A percentile compares a stretch with the other conserved stretches of the same genome.
phyloP scores from a whole-genome alignment of 768 basidiomycete genomes.

The Lepiota subincarnata region DNA sequence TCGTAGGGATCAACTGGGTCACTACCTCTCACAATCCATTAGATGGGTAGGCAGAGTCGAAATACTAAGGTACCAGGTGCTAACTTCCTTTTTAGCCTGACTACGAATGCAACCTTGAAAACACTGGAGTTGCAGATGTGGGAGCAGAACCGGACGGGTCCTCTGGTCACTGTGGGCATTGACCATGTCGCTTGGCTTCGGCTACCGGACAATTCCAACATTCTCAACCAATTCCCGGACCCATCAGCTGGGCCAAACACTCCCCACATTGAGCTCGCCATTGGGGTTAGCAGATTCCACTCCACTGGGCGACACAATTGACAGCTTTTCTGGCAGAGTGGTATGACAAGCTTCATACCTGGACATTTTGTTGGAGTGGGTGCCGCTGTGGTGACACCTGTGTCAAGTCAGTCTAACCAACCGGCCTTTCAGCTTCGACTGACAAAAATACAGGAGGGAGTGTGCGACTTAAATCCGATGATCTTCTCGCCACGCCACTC shows the following conservation, averaged over 20 bases:
- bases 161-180: slow-evolving; percentile 17
- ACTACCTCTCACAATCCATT: slow-evolving; percentile 26
- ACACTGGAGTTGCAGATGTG: slow-evolving; percentile 21
- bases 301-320: not conserved
- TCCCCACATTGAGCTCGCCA: slow-evolving; percentile 21
- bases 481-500: slow-evolving; percentile 20
- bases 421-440: not conserved
- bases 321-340: slow-evolving; percentile 11
- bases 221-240: slow-evolving; percentile 18
- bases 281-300: slow-evolving; percentile 8
- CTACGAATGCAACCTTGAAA: slow-evolving; percentile 19
- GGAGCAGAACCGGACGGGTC: slow-evolving; percentile 19
- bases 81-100: slow-evolving; percentile 12
- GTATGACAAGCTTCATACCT: slow-evolving; percentile 24
- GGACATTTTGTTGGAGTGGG: slow-evolving; percentile 13
- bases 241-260: slow-evolving; percentile 22
- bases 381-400: slow-evolving; percentile 6
- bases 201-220: slow-evolving; percentile 18
- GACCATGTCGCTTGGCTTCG: slow-evolving; percentile 23
- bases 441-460: slow-evolving; percentile 6
- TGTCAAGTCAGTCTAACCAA: slow-evolving; percentile 1
- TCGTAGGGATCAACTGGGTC: slow-evolving; percentile 21
- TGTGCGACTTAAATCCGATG: slow-evolving; percentile 4
- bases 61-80: not conserved
- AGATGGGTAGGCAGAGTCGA: slow-evolving; percentile 16